Evolutionary conservation across 768 basidiomycete genomes (phyloP), one percentile per base, ranked within the genome.

Genomic region (Termitomyces bulborhizus): DNA sequence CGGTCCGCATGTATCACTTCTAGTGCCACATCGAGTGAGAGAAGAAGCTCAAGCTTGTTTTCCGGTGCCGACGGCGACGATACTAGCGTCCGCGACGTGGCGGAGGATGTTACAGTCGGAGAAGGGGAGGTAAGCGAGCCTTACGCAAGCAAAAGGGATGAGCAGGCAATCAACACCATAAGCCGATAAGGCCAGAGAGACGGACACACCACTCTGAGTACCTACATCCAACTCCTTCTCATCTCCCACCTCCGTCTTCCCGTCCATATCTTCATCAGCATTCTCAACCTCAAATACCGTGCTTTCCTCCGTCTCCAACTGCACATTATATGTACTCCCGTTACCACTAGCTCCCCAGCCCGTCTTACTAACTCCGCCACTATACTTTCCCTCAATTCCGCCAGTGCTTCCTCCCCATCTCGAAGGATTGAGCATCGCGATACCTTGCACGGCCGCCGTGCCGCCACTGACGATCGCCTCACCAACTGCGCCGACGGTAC

Each of bases 1-100:
- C 95, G 88, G 64, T 93, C 88, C 0, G 91, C 87, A 58, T 98
- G 95, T 54, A 99, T 95, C 37, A 99, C 80, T 63, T 94, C 88
- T 0, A 99, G 77, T 0, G 93, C 91, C 13, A 86, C 81, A 65
- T 98, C 95, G 12, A 99, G 82, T 4, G 94, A 98, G 15, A 99
- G 84, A 3, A 98, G 72, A 5, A 97, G 78, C 62, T 98, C 94
- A 3, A 99, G 78, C 41, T 83, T 80, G 62, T 62, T 62, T 16
- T 53, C 51, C 3, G 34, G 40, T 32, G 46, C 40, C 6, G 54
- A 37, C 11, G 50, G 16, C 31, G 42, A 43, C 4, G 59, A 48
- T 5, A 39, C 44, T 8, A 58, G 45, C 8, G 55, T 62, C 13
- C 37, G 34, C 6, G 57, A 24, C n/a, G 55, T 34, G 3, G 57